Base-by-base conservation (phyloP, 2,329 filamentous ascomycete genomes). In the Pyrenochaeta sp. region DNA sequence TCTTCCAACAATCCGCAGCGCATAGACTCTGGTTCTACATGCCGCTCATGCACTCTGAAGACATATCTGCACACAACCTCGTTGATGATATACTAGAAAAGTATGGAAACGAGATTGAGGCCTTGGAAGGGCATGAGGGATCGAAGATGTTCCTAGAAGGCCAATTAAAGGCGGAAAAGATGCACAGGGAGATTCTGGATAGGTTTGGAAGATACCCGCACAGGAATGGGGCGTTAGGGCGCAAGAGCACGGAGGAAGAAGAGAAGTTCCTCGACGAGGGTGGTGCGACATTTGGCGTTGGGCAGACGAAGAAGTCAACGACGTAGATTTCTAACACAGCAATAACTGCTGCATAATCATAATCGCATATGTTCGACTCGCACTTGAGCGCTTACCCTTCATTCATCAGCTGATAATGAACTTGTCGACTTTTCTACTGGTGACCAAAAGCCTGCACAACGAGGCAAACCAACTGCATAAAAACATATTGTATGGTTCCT, bases 171-270 rank as follows among this genome's bases (percentile, higher is more conserved):
- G 78, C 79, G 43, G 78, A 80, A 57, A 69, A 71, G 58, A 77
- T 75, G 58, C 85, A 88, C 64, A 64, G 68, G 18, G 77, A 77
- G 18, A 81, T 86, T 12, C 69, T 88, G 32, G 70, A 78, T 49
- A 74, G 54, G 51, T 88, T 87, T 66, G 85, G 84, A 1, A 71
- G 85, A 47, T 88, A 86, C 72, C 85, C 85, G 7, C 82, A 87
- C 69, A 74, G 85, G 5, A 88, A 87, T 61, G 65, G 71, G 49
- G 75, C 75, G 0, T 46, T 88, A 45, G 83, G 81, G 0, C 72
- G 85, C 56, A 68, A 78, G 54, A 74, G 68, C 39, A 86, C 82
- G 5, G 57, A 59, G 1, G 83, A 83, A 55, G 85, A 87, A 71
- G 66, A 54, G 45, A 74, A 75, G 57, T 87, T 81, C 70, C 60